Evolutionary conservation across 345 rosid genomes (phyloP), one percentile per base, ranked within the genome.

Genomic region (Xanthoceras sorbifolium): DNA sequence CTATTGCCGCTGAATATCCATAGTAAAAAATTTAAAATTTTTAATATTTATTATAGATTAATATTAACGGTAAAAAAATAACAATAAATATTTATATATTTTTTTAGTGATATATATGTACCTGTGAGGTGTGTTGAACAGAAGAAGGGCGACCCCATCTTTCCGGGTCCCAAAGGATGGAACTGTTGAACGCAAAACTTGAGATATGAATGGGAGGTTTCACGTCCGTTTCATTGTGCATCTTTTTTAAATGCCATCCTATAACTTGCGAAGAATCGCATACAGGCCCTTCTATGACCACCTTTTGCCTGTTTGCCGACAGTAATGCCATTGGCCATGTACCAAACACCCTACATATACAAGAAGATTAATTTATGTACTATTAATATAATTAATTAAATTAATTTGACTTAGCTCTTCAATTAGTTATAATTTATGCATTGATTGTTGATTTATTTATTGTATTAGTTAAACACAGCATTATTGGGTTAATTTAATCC

Each of bases 81-180:
- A n/a, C n/a, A n/a, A n/a, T n/a, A n/a, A n/a, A n/a, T n/a, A n/a
- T n/a, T n/a, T n/a, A n/a, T n/a, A n/a, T n/a, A n/a, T n/a, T n/a
- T n/a, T n/a, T n/a, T n/a, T n/a, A n/a, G n/a, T n/a, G n/a, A n/a
- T n/a, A n/a, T n/a, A n/a, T n/a, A n/a, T n/a, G n/a, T 83, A 91
- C 93, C 90, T 89, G 95, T n/a, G 88, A 85, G 69, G 85, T 84
- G 76, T 79, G 86, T 83, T 91, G 90, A 57, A 76, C 82, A 26
- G 95, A 83, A 17, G 96, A 89, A 60, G 91, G 90, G 34, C 97
- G 91, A 77, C 97, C 97, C 97, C 97, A 92, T 88, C 94, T 85
- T 72, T 92, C 97, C 29, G 94, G 94, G 67, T 92, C 94, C 97
- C 94, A 92, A 69, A 92, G 97, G 34, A 90, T 92, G 5, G 92